A percentile compares a stretch with the other conserved stretches of the same genome.
Conservation (phyloP, 2,329 filamentous ascomycete species). For the Didymella arachidicola region DNA sequence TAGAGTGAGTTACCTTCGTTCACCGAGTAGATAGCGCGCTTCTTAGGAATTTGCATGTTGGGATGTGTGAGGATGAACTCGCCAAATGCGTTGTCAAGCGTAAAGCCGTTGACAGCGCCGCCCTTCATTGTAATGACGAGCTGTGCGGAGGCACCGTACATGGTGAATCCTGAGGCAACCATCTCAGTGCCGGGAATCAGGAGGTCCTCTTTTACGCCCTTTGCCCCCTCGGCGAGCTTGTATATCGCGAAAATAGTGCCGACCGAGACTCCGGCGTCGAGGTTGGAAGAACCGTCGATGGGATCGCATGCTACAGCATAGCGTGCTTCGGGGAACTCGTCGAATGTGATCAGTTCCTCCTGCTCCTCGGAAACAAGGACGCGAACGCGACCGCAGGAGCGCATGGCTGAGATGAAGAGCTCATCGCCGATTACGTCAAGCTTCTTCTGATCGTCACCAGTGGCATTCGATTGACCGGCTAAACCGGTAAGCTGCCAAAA, state of each 20-base stretch:
- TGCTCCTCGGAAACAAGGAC: constrained; percentile 98
- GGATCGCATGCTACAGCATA: constrained; percentile 98
- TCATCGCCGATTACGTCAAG: constrained; percentile 99
- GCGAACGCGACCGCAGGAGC: constrained; percentile 86
- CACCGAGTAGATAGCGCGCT: constrained; percentile 90
- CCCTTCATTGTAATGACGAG: constrained; percentile 97
- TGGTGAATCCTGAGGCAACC: constrained; percentile 96
- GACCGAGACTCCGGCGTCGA: constrained; percentile 96
- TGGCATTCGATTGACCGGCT: constrained; percentile 92
- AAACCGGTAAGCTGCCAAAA: constrained; percentile 77
- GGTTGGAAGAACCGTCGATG: constrained; percentile 96
- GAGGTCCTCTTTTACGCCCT: constrained; percentile 82
- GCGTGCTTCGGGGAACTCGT: constrained; percentile 74
- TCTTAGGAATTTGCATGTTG: constrained; percentile 84
- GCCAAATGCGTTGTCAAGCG: constrained; percentile 92
- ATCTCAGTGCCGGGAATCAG: constrained; percentile 89
- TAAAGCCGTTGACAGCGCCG: constrained; percentile 94
- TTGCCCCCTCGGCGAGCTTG: constrained; percentile 80
- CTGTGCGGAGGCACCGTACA: constrained; percentile 98
- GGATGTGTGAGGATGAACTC: constrained; percentile 99
- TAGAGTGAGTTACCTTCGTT: constrained; percentile 98
- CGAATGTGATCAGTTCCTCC: constrained; percentile 88
- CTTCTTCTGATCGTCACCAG: constrained; percentile 99
- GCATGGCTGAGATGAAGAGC: constrained; percentile 95
- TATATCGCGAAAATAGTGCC: constrained; percentile 97